These are phyloP conservation scores for Podospora australis DNA, from an alignment of 495 filamentous ascomycete genomes.

Conservation along the genomic window DNA sequence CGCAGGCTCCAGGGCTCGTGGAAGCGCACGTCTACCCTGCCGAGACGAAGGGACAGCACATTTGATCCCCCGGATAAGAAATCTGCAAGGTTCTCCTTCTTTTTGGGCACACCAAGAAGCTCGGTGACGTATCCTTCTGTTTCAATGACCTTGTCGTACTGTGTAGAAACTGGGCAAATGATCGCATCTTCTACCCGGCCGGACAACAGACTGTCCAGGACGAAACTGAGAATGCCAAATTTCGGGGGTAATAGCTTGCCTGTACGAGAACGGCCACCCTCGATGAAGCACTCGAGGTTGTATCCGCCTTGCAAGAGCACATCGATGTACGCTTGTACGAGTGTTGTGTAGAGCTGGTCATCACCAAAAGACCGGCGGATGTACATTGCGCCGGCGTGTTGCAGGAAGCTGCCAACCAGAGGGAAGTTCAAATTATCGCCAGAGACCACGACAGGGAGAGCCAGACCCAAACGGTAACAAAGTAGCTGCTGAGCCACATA, in stretches of 20 bases:
- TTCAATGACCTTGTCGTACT: conserved; percentile 98
- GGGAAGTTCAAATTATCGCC: conserved; percentile 97
- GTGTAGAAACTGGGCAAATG: conserved; percentile 89
- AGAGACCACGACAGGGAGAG: conserved; percentile 85
- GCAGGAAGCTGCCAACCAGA: conserved; percentile 78
- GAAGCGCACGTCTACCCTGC: conserved; percentile 91
- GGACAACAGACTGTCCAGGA: conserved; percentile 81
- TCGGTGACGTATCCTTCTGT: conserved; percentile 95
- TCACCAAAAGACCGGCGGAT: conserved; percentile 90
- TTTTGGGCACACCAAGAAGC: conserved; percentile 86
- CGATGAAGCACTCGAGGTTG: conserved; percentile 96
- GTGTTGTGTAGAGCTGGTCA: conserved; percentile 79
- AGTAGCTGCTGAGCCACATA: conserved; percentile 92
- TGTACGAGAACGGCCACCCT: conserved; percentile 85
- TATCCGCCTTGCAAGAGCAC: conserved; percentile 82
- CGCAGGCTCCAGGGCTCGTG: conserved; percentile 89
- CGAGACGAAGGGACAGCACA: conserved; percentile 78
- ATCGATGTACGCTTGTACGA: conserved; percentile 95
- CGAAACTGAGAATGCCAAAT: conserved; percentile 91
- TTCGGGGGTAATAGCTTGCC: conserved; percentile 91
- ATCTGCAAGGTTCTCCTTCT: conserved; percentile 84
- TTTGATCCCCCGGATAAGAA: conserved; percentile 80
- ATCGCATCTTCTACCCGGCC: conserved; percentile 87
- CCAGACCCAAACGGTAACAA: conserved; percentile 86
- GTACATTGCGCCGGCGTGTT: conserved; percentile 96